Conservation (phyloP, 768 basidiomycete species). For the Podaxis sp. region DNA sequence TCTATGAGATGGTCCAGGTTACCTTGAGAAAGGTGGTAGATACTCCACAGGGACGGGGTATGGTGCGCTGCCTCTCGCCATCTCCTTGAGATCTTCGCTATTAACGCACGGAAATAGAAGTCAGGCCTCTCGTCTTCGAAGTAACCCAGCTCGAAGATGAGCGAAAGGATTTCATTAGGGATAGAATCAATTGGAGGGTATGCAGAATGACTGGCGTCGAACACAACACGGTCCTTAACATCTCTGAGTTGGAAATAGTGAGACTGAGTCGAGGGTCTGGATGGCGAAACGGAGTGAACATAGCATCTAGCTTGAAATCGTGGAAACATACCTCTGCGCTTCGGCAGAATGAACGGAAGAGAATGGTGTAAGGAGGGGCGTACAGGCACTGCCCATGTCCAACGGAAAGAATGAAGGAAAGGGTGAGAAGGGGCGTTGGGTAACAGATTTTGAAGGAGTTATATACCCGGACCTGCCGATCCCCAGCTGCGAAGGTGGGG, state of each 20-base stretch:
- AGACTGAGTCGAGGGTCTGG: background rate
- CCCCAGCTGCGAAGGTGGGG: background rate
- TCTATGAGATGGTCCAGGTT: constrained; percentile 19
- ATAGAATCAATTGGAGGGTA: constrained; percentile 18
- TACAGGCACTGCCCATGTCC: background rate
- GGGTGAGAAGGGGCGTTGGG: background rate
- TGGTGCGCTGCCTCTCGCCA: constrained; percentile 20
- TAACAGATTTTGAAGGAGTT: background rate
- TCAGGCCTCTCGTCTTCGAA: constrained; percentile 9
- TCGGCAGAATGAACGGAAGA: background rate
- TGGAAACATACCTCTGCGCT: background rate
- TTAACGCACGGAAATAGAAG: constrained; percentile 6
- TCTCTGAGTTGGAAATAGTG: background rate
- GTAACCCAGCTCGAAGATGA: constrained; percentile 22
- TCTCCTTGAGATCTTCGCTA: constrained; percentile 19
- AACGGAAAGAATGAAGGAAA: background rate
- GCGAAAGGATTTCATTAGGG: constrained; percentile 26
- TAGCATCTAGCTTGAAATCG: background rate
- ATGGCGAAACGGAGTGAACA: background rate
- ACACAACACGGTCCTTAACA: background rate
- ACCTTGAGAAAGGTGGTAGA: constrained; percentile 21
- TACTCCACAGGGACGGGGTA: constrained; percentile 29
- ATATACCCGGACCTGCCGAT: background rate
- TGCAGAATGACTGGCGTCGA: background rate
- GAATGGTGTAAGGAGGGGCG: background rate